A percentile compares a stretch with the other conserved stretches of the same genome.
These are phyloP conservation scores for Magnaporthales sp. DNA, from an alignment of 2,329 filamentous ascomycete genomes.

Conservation along the genomic window DNA sequence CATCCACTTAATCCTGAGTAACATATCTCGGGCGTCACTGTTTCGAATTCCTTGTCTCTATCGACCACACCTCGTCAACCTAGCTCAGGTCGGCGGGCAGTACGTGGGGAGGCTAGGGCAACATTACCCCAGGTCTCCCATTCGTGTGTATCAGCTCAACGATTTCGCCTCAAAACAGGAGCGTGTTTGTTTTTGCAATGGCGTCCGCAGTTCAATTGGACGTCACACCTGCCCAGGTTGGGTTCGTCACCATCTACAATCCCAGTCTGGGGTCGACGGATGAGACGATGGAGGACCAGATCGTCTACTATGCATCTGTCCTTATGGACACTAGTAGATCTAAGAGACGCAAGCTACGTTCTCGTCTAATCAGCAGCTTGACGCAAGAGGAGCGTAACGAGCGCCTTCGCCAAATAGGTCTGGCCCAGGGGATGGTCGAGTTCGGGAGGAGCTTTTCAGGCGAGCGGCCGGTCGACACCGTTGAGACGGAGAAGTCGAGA, in stretches of 20 bases:
- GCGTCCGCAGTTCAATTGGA: background rate
- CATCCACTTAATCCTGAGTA: background rate
- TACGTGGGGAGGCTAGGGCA: background rate
- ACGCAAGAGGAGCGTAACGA: constrained; percentile 69
- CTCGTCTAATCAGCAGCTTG: constrained; percentile 31
- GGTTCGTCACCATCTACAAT: constrained; percentile 93
- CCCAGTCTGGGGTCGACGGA: constrained; percentile 51
- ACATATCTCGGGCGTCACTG: background rate
- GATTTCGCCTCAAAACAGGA: background rate
- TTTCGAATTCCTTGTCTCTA: background rate
- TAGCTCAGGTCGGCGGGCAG: background rate
- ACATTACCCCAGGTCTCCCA: background rate
- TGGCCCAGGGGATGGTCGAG: constrained; percentile 92
- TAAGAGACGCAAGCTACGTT: background rate
- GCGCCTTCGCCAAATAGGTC: constrained; percentile 81
- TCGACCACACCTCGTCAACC: background rate
- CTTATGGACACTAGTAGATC: background rate
- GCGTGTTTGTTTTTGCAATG: background rate
- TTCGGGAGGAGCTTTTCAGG: constrained; percentile 85
- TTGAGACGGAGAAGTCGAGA: constrained; percentile 85
- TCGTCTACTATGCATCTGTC: constrained; percentile 83
- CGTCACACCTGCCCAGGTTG: constrained; percentile 70
- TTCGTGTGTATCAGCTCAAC: background rate
- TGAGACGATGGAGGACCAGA: constrained; percentile 69
- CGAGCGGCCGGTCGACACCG: constrained; percentile 66